Evolutionary conservation across 2,329 filamentous ascomycete species (phyloP).

Genomic region (Ophiostoma tasmaniense): DNA sequence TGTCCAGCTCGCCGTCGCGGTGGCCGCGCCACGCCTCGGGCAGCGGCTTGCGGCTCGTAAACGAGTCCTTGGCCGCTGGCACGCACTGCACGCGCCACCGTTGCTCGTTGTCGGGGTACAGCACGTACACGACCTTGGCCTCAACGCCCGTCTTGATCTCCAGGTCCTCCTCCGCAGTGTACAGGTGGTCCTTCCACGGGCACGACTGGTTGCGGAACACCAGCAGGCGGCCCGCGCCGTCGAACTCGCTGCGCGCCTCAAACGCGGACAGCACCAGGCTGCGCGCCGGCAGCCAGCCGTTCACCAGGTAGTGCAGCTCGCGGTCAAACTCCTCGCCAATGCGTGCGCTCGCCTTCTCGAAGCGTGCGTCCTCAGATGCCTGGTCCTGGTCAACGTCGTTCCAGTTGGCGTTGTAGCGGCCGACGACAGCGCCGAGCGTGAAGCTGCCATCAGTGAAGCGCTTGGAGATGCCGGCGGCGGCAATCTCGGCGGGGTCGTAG

Average conservation of each 20-base stretch:
- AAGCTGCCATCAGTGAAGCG: conserved; percentile 77
- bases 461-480: conserved; percentile 60
- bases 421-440: conserved; percentile 74
- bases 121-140: conserved; percentile 85
- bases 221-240: conserved; percentile 61
- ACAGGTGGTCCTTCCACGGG: conserved; percentile 96
- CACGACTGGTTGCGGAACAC: conserved; percentile 69
- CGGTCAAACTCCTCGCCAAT: conserved; percentile 84
- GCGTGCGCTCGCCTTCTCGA: conserved; percentile 65
- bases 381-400: conserved; percentile 62
- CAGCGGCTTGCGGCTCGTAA: conserved; percentile 83
- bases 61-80: conserved; percentile 74
- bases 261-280: conserved; percentile 63
- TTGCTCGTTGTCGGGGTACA: conserved; percentile 62
- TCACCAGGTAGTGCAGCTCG: conserved; percentile 66
- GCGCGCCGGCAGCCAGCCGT: conserved; percentile 81
- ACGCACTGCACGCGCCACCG: conserved; percentile 95
- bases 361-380: conserved; percentile 70
- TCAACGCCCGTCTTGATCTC: conserved; percentile 47
- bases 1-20: conserved; percentile 75
- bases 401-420: conserved; percentile 70
- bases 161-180: conserved; percentile 69
- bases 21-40: conserved; percentile 89
- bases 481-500: conserved; percentile 64
- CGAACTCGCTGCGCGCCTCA: conserved; percentile 51